A percentile compares a stretch with the other conserved stretches of the same genome.
Evolutionary conservation across 305 asterid species (phyloP).

Genomic region (Fraxinus albicans): DNA sequence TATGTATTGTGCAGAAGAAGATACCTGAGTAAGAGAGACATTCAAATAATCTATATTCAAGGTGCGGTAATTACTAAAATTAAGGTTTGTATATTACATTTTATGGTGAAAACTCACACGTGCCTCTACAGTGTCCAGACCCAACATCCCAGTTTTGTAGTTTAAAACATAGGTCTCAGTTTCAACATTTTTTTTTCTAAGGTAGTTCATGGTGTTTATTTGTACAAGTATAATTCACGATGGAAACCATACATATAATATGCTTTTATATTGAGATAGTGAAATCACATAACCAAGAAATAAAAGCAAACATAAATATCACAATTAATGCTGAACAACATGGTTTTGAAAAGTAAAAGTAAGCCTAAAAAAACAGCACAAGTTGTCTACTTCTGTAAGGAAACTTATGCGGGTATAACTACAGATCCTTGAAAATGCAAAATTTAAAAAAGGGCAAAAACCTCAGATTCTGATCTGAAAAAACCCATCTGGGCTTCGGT

Average conservation of each 20-base stretch:
- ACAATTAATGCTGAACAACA: not conserved
- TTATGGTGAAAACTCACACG: not conserved
- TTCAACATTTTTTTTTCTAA: not conserved
- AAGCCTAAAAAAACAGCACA: constrained; percentile 20
- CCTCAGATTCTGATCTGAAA: not conserved
- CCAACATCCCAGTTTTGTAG: not conserved
- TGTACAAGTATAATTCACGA: not conserved
- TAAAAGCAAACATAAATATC: not conserved
- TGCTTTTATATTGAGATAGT: not conserved
- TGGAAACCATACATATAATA: not conserved
- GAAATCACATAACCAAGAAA: not conserved
- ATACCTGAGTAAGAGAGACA: constrained; percentile 34
- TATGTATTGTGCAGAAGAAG: constrained; percentile 78
- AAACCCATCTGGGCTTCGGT: not conserved
- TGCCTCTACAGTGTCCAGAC: not conserved
- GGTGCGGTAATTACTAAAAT: not conserved
- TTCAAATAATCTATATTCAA: constrained; percentile 6
- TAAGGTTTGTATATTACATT: not conserved
- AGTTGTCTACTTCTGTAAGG: not conserved
- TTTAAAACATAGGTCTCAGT: not conserved
- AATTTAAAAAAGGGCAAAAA: not conserved
- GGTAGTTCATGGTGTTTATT: not conserved
- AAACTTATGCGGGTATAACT: not conserved
- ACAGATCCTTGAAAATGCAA: not conserved
- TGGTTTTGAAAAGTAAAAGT: constrained; percentile 19